A percentile compares a stretch with the other conserved stretches of the same genome.
Evolutionary conservation across 495 filamentous ascomycete species (phyloP).

Genomic region (Cairneyella variabilis): DNA sequence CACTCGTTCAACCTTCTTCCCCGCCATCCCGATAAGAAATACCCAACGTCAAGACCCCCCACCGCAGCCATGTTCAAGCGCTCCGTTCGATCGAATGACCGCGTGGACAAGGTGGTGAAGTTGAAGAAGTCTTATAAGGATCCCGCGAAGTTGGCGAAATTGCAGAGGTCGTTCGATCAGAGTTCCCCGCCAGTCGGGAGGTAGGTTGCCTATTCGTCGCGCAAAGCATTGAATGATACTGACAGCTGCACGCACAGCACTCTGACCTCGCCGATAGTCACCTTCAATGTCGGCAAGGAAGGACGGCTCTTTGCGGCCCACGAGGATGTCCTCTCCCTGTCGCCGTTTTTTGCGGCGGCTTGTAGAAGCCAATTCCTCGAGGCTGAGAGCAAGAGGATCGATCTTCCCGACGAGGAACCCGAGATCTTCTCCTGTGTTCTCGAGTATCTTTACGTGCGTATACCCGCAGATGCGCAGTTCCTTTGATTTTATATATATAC

Average conservation of each 20-base stretch:
- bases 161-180: conserved; percentile 42
- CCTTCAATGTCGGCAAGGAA: conserved; percentile 71
- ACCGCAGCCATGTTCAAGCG: conserved; percentile 62
- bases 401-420: conserved; percentile 80
- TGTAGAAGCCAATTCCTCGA: conserved; percentile 61
- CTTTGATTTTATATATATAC: not conserved
- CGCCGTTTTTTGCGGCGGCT: conserved; percentile 68
- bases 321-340: conserved; percentile 74
- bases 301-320: conserved; percentile 87
- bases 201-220: conserved; percentile 20
- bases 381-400: conserved; percentile 61
- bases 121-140: conserved; percentile 62
- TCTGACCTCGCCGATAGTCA: conserved; percentile 69
- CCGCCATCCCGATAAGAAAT: conserved; percentile 13
- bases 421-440: conserved; percentile 88
- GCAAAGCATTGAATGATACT: conserved; percentile 3
- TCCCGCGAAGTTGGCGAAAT: conserved; percentile 55
- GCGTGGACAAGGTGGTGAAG: conserved; percentile 63
- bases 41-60: conserved; percentile 16
- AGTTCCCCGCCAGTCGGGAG: conserved; percentile 20
- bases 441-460: conserved; percentile 72
- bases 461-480: not conserved
- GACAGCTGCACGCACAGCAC: conserved; percentile 35
- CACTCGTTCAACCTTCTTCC: conserved; percentile 24
- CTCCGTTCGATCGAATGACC: conserved; percentile 60